Evolutionary conservation across 345 rosid genomes (phyloP), one percentile per base, ranked within the genome.

Genomic region (Aethionema arabicum): DNA sequence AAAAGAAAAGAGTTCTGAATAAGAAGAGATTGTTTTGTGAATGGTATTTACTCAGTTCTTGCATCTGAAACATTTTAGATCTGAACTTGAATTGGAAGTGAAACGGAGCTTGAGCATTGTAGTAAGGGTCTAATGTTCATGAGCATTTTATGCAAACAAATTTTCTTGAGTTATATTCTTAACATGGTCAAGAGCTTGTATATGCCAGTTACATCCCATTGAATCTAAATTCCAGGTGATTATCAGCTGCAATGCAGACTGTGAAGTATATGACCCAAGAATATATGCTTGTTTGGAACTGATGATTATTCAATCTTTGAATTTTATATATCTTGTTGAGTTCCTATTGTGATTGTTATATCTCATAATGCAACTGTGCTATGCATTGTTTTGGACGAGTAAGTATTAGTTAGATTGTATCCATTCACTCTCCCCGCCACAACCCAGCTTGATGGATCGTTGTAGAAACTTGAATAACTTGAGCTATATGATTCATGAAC

Each of bases 11-110:
- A 9, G 14, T 7, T 14, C 29, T 4, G 9, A 33, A 21, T 51
- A 38, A 48, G 21, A 12, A 40, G 49, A 45, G 47, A 27, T 46
- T 3, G 5, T 30, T 67, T 12, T 49, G 36, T 27, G 38, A n/a
- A 14, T 68, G 8, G 52, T 3, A n/a, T 40, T 12, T 61, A 4
- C 42, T 45, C 11, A 16, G n/a, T 60, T 60, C 33, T n/a, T 52
- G 46, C 33, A 35, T 60, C 55, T 60, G 44, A 56, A 38, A 9
- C 35, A 52, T 59, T 42, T 48, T 8, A 7, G 7, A 10, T 52
- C 6, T 59, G 2, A 29, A n/a, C n/a, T 8, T 44, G 29, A 36
- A 3, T 44, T 27, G 11, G 51, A 21, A 11, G 32, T 8, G 32
- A 57, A 37, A n/a, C 16, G 0, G 2, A 67, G 47, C 36, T 41